Evolutionary conservation across 768 basidiomycete genomes (phyloP).

Genomic region (Harrya chromipes): DNA sequence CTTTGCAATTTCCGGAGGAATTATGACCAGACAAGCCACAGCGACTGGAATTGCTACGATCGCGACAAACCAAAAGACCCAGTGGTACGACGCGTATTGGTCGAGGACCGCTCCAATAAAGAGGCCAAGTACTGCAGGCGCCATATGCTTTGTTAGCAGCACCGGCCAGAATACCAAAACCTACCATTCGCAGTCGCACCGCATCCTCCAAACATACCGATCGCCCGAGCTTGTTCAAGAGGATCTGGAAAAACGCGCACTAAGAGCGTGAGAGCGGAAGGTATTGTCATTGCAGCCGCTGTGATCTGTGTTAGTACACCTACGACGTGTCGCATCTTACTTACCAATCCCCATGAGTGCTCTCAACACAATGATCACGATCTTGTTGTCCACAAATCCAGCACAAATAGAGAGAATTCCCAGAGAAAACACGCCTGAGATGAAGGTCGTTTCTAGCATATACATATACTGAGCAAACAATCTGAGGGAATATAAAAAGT

Average conservation of each 20-base stretch:
- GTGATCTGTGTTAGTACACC: too few relatives aligned
- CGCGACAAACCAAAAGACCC: conserved; percentile 51
- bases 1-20: conserved; percentile 27
- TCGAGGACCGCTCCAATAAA: conserved; percentile 46
- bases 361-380: conserved; percentile 48
- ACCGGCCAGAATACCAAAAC: background rate
- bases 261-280: conserved; percentile 47
- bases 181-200: conserved; percentile 46
- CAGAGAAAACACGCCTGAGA: conserved; percentile 38
- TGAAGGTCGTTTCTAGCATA: conserved; percentile 40
- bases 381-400: conserved; percentile 45
- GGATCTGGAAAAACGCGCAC: conserved; percentile 50
- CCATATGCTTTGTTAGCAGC: background rate
- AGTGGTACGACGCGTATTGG: conserved; percentile 40
- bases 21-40: conserved; percentile 30
- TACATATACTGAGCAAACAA: conserved; percentile 31
- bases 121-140: conserved; percentile 37
- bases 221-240: conserved; percentile 44
- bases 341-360: conserved; percentile 48
- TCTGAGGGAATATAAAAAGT: conserved; percentile 19
- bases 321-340: background rate
- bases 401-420: conserved; percentile 43
- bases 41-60: conserved; percentile 37
- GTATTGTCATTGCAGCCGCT: conserved; percentile 43
- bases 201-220: conserved; percentile 44